Conservation (phyloP, 345 rosid genomes). For the Aegle marmelos region DNA sequence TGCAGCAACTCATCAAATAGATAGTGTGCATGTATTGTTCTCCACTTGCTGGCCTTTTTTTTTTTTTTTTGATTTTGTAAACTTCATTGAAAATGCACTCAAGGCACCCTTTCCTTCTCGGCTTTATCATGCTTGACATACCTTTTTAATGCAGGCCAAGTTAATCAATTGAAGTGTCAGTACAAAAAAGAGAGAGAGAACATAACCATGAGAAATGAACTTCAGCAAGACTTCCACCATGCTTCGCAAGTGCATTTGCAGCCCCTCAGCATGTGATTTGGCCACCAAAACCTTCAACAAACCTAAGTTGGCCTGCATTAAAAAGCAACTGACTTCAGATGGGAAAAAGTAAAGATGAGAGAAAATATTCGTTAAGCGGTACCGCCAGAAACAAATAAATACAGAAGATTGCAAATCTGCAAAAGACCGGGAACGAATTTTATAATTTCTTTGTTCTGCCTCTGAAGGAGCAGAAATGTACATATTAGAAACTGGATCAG, state of each 20-base stretch:
- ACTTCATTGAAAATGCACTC: slow-evolving; percentile 40
- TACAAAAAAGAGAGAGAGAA: no score
- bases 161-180: no score
- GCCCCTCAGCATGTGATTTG: slow-evolving; percentile 77
- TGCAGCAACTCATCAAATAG: no score
- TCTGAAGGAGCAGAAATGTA: slow-evolving; percentile 79
- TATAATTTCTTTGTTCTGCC: slow-evolving; percentile 82
- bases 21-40: no score
- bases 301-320: slow-evolving; percentile 88
- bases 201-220: no score
- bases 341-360: slow-evolving; percentile 7
- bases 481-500: slow-evolving; percentile 78
- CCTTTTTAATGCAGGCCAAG: no score
- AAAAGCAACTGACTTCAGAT: slow-evolving; percentile 6
- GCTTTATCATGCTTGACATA: slow-evolving; percentile 72
- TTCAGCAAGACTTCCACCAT: slow-evolving; percentile 81
- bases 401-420: not conserved
- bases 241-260: slow-evolving; percentile 66
- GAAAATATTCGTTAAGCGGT: not conserved
- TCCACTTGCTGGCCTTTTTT: slow-evolving; percentile 34
- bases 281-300: slow-evolving; percentile 85
- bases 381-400: not conserved
- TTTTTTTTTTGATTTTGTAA: slow-evolving; percentile 26
- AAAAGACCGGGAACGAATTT: slow-evolving; percentile 41
- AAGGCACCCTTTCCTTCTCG: slow-evolving; percentile 80